These are phyloP conservation scores for Globisporangium cederbergense DNA, from an alignment of 352 stramenopile species.

Conservation along the genomic window DNA sequence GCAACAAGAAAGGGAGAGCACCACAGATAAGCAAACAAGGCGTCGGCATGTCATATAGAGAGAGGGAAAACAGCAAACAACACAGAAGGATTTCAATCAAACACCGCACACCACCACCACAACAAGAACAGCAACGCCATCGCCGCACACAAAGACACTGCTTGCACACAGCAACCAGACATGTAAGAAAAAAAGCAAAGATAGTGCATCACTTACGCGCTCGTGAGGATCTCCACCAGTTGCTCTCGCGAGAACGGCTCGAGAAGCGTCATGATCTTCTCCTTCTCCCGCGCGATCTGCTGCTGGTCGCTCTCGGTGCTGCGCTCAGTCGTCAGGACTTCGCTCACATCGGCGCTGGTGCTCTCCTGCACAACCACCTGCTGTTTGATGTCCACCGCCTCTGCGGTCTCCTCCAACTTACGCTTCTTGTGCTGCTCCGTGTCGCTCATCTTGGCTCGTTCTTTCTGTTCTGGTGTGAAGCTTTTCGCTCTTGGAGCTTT, in stretches of 20 bases:
- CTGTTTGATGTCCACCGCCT: background rate
- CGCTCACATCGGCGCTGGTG: background rate
- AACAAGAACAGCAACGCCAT: constrained; percentile 9
- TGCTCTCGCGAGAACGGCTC: constrained; percentile 58
- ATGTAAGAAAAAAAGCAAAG: constrained; percentile 3
- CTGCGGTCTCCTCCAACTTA: constrained; percentile 26
- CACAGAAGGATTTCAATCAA: constrained; percentile 7
- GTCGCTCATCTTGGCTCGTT: constrained; percentile 20
- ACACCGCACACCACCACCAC: constrained; percentile 2
- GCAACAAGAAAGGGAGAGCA: constrained; percentile 4
- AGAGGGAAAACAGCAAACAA: constrained; percentile 2
- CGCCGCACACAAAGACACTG: background rate
- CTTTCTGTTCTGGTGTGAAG: background rate
- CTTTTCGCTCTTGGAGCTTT: background rate
- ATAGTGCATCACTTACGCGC: constrained; percentile 43
- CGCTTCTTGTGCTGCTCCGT: constrained; percentile 36
- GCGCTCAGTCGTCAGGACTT: too few relatives aligned
- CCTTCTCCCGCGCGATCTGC: constrained; percentile 23
- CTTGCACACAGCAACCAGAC: constrained; percentile 5
- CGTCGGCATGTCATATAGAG: constrained; percentile 5
- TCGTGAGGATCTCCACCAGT: constrained; percentile 60
- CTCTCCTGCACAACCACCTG: background rate
- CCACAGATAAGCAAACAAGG: constrained; percentile 5
- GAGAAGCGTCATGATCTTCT: constrained; percentile 37
- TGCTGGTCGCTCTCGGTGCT: constrained; percentile 7